Evolutionary conservation across 768 basidiomycete species (phyloP), one percentile per base, ranked within the genome.

Genomic region (Mycena belliarum): DNA sequence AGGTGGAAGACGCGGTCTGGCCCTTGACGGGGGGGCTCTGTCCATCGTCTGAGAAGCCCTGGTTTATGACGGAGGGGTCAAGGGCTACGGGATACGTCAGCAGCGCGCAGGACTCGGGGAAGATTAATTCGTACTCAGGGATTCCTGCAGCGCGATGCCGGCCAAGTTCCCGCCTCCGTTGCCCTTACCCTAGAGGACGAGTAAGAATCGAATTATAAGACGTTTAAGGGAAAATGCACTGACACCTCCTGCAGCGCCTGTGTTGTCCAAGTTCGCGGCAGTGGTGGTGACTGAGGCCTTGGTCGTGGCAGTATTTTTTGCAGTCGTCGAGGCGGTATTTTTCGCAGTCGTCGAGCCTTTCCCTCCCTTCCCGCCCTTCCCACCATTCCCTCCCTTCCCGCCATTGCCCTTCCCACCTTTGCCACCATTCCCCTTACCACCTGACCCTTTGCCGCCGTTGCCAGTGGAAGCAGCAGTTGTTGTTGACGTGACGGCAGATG

Each of bases 11-110:
- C 32, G 51, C 42, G 32, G 21, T 33, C 32, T 52, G 51, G 29
- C 43, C 52, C 26, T 14, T 6, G 44, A 60, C 53, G 26, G 59
- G 59, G 25, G 59, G 59, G 32, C 48, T 51, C 23, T 61, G 59
- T 6, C 59, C 59, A 25, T 55, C 29, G 49, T 55, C 53, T 2
- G 42, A 15, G 59, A 59, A 59, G 33, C 21, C 29, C 16, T 25
- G 12, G 41, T 37, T 37, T 37, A 61, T 42, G 21, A 61, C 54
- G 25, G 48, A 44, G 24, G 53, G 49, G 55, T 61, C 54, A 12
- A 61, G 59, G 11, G 6, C 58, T 59, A 16, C 7, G 20, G 15
- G 18, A 18, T 1, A 18, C 9, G 33, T 26, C 38, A 41, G 23
- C 8, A 23, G 14, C 15, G 12, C 20, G 21, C 20, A 38, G 18